phyloP scores from a whole-genome alignment of 352 stramenopile species.

The Peronospora farinosa region DNA sequence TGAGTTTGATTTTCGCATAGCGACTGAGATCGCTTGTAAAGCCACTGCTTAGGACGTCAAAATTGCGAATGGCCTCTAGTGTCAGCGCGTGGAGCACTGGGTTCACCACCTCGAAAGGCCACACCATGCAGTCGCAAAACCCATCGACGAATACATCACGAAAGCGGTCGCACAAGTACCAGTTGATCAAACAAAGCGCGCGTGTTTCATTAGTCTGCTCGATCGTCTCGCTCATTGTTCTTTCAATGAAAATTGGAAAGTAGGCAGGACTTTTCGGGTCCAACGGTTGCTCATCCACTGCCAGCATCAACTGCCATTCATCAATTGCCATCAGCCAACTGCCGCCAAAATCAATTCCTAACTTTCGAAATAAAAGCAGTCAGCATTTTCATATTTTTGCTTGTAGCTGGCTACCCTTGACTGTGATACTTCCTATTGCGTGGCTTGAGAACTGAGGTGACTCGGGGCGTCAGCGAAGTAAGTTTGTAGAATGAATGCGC shows the following conservation, averaged over 20 bases:
- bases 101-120: conserved; percentile 7
- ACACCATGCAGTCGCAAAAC: neutral
- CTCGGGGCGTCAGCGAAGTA: conserved; percentile 86
- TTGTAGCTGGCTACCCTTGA: conserved; percentile 6
- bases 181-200: conserved; percentile 5
- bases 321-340: too few relatives aligned
- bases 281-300: neutral
- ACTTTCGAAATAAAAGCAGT: conserved; percentile 2
- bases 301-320: too few relatives aligned
- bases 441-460: conserved; percentile 47
- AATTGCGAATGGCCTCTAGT: conserved; percentile 1
- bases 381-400: conserved; percentile 20
- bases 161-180: conserved; percentile 4
- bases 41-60: conserved; percentile 3
- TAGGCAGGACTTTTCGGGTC: neutral
- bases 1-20: neutral
- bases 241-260: neutral
- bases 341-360: neutral
- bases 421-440: conserved; percentile 19
- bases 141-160: conserved; percentile 1
- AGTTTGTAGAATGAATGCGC: conserved; percentile 92
- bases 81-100: conserved; percentile 4
- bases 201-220: conserved; percentile 4
- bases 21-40: neutral
- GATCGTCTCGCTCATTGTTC: neutral